A percentile compares a stretch with the other conserved stretches of the same genome.
Conservation (phyloP, 495 filamentous ascomycete species). For the Chaetomidium leptoderma region DNA sequence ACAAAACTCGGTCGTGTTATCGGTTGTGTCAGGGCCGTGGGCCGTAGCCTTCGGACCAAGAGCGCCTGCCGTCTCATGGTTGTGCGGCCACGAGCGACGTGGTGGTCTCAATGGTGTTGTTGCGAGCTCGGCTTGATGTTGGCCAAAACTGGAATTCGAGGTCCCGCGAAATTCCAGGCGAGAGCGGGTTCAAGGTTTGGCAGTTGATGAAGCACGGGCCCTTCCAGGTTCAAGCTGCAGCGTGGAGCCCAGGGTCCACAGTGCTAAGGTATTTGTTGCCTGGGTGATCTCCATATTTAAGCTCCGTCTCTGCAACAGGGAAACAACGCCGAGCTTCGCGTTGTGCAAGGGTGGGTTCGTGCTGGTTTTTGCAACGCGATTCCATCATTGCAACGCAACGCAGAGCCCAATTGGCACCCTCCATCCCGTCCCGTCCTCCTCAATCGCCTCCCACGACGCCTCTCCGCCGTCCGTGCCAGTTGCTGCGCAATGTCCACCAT, state of each 20-base stretch:
- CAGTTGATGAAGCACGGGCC: slow-evolving; percentile 9
- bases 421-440: not conserved
- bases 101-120: not conserved
- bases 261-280: slow-evolving; percentile 2
- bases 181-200: too few relatives aligned
- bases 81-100: slow-evolving; percentile 13
- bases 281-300: not conserved
- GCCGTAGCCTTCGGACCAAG: slow-evolving; percentile 23
- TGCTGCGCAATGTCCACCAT: slow-evolving; percentile 63
- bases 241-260: slow-evolving; percentile 1
- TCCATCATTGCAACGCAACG: slow-evolving; percentile 3
- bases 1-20: slow-evolving; percentile 27
- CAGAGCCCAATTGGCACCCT: not conserved
- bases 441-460: not conserved
- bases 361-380: slow-evolving; percentile 12
- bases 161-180: slow-evolving; percentile 16
- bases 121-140: not conserved
- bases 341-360: not conserved
- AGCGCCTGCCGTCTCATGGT: slow-evolving; percentile 32
- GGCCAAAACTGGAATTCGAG: not conserved
- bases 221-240: not conserved
- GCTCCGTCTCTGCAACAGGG: not conserved
- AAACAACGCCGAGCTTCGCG: not conserved
- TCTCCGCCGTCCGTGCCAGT: slow-evolving; percentile 3
- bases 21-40: slow-evolving; percentile 9